phyloP scores from a whole-genome alignment of 768 basidiomycete species.

The Calocera viscosa region DNA sequence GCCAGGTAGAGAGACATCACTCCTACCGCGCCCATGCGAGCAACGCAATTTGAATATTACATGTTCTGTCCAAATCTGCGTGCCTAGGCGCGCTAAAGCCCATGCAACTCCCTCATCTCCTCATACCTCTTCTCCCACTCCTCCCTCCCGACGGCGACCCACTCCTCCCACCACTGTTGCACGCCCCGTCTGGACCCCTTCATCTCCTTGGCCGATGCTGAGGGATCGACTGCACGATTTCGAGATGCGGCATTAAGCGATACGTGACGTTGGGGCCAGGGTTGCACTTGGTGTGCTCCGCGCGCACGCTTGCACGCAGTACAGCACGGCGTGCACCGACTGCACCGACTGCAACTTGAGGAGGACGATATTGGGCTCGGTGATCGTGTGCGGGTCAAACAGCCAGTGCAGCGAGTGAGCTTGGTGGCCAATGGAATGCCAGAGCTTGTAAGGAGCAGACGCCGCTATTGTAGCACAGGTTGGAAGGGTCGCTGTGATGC shows the following conservation, averaged over 20 bases:
- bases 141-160: not conserved
- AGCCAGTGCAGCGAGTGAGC: not conserved
- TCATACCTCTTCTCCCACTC: slow-evolving; percentile 3
- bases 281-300: slow-evolving; percentile 51
- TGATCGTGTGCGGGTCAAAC: no score
- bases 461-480: slow-evolving; percentile 61
- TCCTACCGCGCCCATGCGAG: no score
- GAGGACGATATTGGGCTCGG: slow-evolving; percentile 32
- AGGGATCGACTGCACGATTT: not conserved
- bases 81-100: not conserved
- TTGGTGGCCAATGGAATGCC: slow-evolving; percentile 30
- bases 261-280: slow-evolving; percentile 23
- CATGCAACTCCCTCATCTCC: slow-evolving; percentile 3
- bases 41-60: no score
- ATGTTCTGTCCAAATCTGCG: no score
- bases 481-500: slow-evolving; percentile 45
- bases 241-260: slow-evolving; percentile 9
- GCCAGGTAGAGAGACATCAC: no score
- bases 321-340: no score
- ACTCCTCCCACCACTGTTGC: not conserved
- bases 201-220: not conserved
- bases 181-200: not conserved
- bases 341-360: no score
- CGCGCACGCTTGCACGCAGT: slow-evolving; percentile 54
- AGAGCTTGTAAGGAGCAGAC: slow-evolving; percentile 34